A percentile compares a stretch with the other conserved stretches of the same genome.
phyloP scores from a whole-genome alignment of 2,329 filamentous ascomycete species.

The Xylariaceae sp. region DNA sequence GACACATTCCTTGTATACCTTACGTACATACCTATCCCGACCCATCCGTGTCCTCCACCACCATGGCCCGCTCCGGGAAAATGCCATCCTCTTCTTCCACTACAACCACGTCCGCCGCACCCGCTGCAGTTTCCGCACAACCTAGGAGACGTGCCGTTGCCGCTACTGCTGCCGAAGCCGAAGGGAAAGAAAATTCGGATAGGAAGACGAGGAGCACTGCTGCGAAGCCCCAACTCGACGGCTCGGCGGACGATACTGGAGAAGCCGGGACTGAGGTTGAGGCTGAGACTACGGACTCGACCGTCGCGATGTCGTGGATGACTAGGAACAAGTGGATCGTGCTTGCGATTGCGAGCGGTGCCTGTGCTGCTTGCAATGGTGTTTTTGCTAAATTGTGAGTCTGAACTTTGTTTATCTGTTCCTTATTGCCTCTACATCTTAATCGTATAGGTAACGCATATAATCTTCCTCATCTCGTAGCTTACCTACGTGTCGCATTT shows the following conservation, averaged over 20 bases:
- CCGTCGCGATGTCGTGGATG: conserved; percentile 31
- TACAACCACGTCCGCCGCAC: conserved; percentile 8
- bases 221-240: conserved; percentile 1
- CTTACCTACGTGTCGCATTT: background rate
- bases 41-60: background rate
- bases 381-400: conserved; percentile 81
- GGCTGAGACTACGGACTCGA: background rate
- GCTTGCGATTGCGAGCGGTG: conserved; percentile 72
- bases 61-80: conserved; percentile 23
- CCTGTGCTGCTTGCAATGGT: conserved; percentile 79
- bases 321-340: conserved; percentile 61
- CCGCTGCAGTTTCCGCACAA: conserved; percentile 12
- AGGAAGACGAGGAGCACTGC: background rate
- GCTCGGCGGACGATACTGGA: background rate
- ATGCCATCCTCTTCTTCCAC: conserved; percentile 2
- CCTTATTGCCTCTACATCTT: background rate
- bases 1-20: background rate
- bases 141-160: conserved; percentile 10
- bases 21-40: conserved; percentile 9
- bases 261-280: background rate
- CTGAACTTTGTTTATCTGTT: background rate
- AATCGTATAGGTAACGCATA: background rate
- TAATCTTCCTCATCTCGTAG: background rate
- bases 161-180: conserved; percentile 10
- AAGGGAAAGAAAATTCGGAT: conserved; percentile 9